These are phyloP conservation scores for Malus fusca DNA, from an alignment of 306 rosid genomes.

Conservation along the genomic window DNA sequence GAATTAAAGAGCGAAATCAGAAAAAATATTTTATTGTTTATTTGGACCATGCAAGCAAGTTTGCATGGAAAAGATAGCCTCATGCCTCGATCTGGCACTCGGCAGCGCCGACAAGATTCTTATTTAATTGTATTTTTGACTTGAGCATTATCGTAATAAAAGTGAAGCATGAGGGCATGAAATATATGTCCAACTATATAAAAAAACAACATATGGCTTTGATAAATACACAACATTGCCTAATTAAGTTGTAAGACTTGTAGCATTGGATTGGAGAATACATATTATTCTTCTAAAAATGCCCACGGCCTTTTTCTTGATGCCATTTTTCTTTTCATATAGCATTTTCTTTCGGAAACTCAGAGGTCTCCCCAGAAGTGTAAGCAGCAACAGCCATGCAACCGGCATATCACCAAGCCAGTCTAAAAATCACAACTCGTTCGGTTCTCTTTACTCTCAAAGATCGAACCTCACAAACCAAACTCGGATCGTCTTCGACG, in stretches of 20 bases:
- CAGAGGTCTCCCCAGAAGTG: slow-evolving; percentile 24
- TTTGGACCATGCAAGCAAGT: too few relatives aligned
- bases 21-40: neutral
- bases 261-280: neutral
- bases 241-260: neutral
- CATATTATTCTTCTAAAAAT: slow-evolving; percentile 14
- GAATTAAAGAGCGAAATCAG: too few relatives aligned
- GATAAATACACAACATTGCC: neutral
- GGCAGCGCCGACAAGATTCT: neutral
- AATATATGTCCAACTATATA: neutral
- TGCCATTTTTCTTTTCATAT: slow-evolving; percentile 44
- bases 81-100: neutral
- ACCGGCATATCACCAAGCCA: slow-evolving; percentile 7
- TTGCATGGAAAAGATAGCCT: too few relatives aligned
- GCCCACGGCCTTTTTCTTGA: slow-evolving; percentile 37
- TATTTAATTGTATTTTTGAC: neutral
- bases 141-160: neutral
- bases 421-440: slow-evolving; percentile 26
- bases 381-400: slow-evolving; percentile 29
- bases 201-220: neutral
- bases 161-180: neutral
- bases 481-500: slow-evolving; percentile 51
- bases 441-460: slow-evolving; percentile 24
- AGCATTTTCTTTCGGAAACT: slow-evolving; percentile 42
- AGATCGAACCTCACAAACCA: slow-evolving; percentile 31